phyloP scores from a whole-genome alignment of 202 grass and related monocot species.

The Brachypodium distachyon region DNA sequence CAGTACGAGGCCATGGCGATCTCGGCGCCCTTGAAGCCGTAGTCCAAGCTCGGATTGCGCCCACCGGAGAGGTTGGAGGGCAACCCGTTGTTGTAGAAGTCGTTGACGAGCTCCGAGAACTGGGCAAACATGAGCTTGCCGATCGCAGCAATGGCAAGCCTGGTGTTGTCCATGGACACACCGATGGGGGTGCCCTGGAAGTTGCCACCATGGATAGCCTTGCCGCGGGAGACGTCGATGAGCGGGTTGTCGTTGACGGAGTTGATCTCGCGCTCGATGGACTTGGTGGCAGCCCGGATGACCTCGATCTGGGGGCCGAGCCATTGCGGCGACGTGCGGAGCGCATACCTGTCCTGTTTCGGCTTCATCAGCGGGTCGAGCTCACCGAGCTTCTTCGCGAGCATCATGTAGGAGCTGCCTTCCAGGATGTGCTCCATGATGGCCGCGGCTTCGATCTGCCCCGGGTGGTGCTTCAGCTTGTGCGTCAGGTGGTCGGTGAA shows the following conservation, averaged over 20 bases:
- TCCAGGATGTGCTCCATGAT: constrained; percentile 86
- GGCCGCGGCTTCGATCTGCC: constrained; percentile 76
- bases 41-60: constrained; percentile 68
- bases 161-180: constrained; percentile 77
- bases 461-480: constrained; percentile 83
- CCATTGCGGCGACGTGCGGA: constrained; percentile 93
- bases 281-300: constrained; percentile 64
- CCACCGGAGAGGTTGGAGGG: constrained; percentile 61
- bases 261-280: constrained; percentile 74
- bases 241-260: constrained; percentile 88
- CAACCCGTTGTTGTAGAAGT: constrained; percentile 68
- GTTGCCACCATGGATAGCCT: too few species aligned
- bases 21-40: too few species aligned
- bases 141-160: constrained; percentile 56
- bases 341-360: constrained; percentile 85
- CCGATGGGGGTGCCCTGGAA: constrained; percentile 82
- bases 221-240: too few species aligned
- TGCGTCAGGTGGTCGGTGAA: constrained; percentile 83
- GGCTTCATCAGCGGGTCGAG: constrained; percentile 77
- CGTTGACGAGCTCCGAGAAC: constrained; percentile 68
- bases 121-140: too few species aligned
- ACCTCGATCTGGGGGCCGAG: constrained; percentile 81
- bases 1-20: too few species aligned
- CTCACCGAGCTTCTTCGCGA: constrained; percentile 55
- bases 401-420: constrained; percentile 65